Conservation (phyloP, 345 rosid species). For the Viola odorata region DNA sequence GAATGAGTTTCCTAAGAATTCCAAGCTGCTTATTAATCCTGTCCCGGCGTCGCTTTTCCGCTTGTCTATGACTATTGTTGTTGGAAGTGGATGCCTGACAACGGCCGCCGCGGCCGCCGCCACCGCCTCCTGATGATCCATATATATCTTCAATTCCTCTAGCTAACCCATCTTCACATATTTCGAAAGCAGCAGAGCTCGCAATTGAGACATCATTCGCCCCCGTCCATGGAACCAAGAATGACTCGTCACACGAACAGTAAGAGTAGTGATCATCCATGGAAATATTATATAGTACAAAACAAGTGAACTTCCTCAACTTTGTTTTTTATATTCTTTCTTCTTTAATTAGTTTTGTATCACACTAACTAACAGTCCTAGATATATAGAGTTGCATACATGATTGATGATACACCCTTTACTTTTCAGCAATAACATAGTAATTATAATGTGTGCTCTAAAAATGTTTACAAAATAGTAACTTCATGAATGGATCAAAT, state of each 20-base stretch:
- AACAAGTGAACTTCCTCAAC: no score
- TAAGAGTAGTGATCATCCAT: constrained; percentile 30
- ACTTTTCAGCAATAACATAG: not conserved
- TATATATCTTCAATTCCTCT: no score
- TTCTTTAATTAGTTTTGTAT: constrained; percentile 14
- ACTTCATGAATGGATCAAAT: constrained; percentile 29
- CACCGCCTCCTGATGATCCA: no score
- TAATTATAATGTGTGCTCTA: constrained; percentile 38
- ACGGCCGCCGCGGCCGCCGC: no score
- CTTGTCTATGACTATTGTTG: constrained; percentile 64
- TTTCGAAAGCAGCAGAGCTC: no score
- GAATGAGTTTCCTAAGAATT: constrained; percentile 73
- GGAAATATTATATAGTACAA: not conserved
- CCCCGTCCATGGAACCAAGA: constrained; percentile 13
- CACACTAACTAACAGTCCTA: no score
- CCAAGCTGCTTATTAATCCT: constrained; percentile 80
- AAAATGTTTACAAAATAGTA: constrained; percentile 32
- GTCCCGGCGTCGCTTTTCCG: constrained; percentile 90
- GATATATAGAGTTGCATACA: no score
- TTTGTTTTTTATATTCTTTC: not conserved
- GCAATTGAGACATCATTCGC: no score
- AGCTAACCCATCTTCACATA: no score
- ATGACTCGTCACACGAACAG: constrained; percentile 15
- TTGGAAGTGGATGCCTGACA: no score
- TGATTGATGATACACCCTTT: no score